These are phyloP conservation scores for Lenzites betulinus DNA, from an alignment of 768 basidiomycete species.

Conservation along the genomic window DNA sequence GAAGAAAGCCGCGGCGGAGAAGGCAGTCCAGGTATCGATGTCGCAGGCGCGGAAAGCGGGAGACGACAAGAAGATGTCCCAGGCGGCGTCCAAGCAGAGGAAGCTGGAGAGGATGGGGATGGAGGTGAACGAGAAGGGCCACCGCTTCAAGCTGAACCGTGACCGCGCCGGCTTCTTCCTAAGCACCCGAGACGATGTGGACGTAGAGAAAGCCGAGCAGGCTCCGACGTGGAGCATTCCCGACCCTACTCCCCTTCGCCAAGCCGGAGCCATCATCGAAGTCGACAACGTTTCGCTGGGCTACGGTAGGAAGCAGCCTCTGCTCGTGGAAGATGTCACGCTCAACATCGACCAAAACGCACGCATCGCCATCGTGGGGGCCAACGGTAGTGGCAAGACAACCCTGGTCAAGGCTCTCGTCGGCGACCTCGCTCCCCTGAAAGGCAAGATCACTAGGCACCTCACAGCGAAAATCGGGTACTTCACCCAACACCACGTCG, in stretches of 20 bases:
- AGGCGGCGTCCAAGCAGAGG: constrained; percentile 12
- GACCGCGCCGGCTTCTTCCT: constrained; percentile 21
- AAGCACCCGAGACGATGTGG: constrained; percentile 12
- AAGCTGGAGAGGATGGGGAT: constrained; percentile 24
- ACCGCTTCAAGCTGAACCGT: constrained; percentile 28
- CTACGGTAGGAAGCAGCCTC: constrained; percentile 14
- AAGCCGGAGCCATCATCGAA: constrained; percentile 23
- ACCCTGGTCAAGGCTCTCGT: constrained; percentile 25
- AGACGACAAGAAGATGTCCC: constrained; percentile 27
- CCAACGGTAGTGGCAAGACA: constrained; percentile 28
- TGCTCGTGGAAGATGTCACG: constrained; percentile 20
- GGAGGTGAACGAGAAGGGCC: constrained; percentile 27
- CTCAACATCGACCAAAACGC: constrained; percentile 24
- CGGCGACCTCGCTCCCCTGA: constrained; percentile 22
- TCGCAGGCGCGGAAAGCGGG: constrained; percentile 22
- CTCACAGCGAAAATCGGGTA: constrained; percentile 23
- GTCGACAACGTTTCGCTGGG: constrained; percentile 21
- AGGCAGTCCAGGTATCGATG: constrained; percentile 23
- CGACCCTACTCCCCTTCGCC: constrained; percentile 21
- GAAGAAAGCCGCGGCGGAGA: constrained; percentile 24
- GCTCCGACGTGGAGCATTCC: constrained; percentile 23
- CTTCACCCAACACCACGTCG: constrained; percentile 28
- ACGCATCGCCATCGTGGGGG: constrained; percentile 24
- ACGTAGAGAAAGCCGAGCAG: constrained; percentile 23
- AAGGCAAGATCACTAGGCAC: constrained; percentile 22